phyloP scores from a whole-genome alignment of 805 yeast genomes.

The Saturnispora gosingensis region DNA sequence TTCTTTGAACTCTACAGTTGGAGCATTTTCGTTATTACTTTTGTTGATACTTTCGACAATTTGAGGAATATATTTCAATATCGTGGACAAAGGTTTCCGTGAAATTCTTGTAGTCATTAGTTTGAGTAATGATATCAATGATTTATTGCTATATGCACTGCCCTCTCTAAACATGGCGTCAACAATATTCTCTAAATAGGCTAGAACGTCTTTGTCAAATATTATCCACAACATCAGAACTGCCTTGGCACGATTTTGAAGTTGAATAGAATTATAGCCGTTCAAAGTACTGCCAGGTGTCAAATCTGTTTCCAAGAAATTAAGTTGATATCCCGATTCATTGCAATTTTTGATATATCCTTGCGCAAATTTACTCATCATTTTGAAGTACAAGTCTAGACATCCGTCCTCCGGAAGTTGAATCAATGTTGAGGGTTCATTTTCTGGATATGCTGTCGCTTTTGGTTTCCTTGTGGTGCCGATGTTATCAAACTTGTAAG shows the following conservation, averaged over 20 bases:
- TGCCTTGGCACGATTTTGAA: constrained; percentile 25
- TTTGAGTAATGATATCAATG: constrained; percentile 6
- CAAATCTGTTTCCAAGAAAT: constrained; percentile 12
- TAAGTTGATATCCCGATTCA: background rate
- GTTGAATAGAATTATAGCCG: constrained; percentile 17
- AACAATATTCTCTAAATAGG: constrained; percentile 18
- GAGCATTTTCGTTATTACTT: constrained; percentile 1
- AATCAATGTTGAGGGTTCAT: constrained; percentile 10
- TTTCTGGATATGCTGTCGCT: constrained; percentile 11
- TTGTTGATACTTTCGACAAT: constrained; percentile 15
- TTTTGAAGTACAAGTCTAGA: constrained; percentile 25
- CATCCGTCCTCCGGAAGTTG: constrained; percentile 21
- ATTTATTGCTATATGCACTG: constrained; percentile 7
- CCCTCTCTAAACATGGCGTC: constrained; percentile 12
- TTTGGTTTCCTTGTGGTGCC: constrained; percentile 11
- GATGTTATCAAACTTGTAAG: constrained; percentile 22
- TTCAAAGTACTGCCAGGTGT: constrained; percentile 26
- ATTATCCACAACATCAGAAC: constrained; percentile 23
- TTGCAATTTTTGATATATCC: background rate
- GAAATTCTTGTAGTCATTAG: constrained; percentile 9
- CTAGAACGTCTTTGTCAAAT: constrained; percentile 22
- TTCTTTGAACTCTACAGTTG: constrained; percentile 10
- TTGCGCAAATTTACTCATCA: constrained; percentile 19
- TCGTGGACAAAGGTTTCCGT: constrained; percentile 15
- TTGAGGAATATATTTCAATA: constrained; percentile 12